Evolutionary conservation across 2,329 filamentous ascomycete genomes (phyloP).

Genomic region (Penicillium italicum): DNA sequence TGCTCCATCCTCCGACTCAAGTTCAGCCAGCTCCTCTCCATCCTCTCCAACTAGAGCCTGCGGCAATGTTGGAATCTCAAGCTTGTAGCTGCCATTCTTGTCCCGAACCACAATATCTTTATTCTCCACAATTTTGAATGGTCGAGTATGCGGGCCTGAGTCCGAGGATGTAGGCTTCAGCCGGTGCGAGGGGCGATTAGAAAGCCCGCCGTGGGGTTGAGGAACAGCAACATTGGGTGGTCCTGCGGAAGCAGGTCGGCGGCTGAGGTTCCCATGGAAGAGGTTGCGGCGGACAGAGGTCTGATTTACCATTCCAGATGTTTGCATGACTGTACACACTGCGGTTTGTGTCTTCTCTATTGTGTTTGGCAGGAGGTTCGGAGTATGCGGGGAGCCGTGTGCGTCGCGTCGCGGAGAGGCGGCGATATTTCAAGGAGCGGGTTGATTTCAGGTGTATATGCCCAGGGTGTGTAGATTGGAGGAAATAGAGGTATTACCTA

Average conservation of each 20-base stretch:
- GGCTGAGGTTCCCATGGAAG: conserved; percentile 44
- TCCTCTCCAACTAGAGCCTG: conserved; percentile 36
- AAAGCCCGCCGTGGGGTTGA: conserved; percentile 15
- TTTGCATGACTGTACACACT: background rate
- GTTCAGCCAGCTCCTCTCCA: conserved; percentile 42
- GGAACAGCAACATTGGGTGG: conserved; percentile 23
- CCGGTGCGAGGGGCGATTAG: conserved; percentile 25
- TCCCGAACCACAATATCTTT: conserved; percentile 51
- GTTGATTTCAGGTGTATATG: background rate
- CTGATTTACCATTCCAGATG: conserved; percentile 23
- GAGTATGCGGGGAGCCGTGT: background rate
- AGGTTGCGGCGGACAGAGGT: conserved; percentile 44
- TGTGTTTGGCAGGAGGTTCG: background rate
- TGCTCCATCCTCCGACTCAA: conserved; percentile 53
- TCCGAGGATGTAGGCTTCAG: conserved; percentile 23
- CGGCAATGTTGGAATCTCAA: conserved; percentile 46
- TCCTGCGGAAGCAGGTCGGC: conserved; percentile 37
- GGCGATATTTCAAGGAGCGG: background rate
- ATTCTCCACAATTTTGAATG: conserved; percentile 29
- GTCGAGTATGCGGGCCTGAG: conserved; percentile 17
- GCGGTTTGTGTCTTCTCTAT: background rate
- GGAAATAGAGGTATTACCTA: background rate
- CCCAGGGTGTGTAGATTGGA: background rate
- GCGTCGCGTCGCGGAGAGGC: background rate
- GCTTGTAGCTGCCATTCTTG: conserved; percentile 47